These are phyloP conservation scores for Pseudoneurospora amorphoporcata DNA, from an alignment of 495 filamentous ascomycete genomes.

Conservation along the genomic window DNA sequence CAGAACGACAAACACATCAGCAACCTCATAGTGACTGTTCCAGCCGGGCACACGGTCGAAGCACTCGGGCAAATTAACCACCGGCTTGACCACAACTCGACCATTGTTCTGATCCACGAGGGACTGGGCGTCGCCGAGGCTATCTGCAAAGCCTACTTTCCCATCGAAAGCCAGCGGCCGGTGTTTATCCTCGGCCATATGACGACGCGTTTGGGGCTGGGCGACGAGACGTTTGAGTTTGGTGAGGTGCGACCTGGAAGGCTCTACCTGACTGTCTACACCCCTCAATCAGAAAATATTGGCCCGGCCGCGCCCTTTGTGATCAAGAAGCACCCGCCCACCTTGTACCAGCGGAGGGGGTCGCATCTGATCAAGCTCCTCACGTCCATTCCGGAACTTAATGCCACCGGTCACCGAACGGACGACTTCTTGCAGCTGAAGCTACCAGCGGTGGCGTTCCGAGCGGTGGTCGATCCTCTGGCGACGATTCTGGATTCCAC, in stretches of 20 bases:
- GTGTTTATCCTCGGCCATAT: constrained; percentile 66
- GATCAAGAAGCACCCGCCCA: constrained; percentile 13
- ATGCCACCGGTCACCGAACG: constrained; percentile 16
- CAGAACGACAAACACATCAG: constrained; percentile 43
- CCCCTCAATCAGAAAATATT: not conserved
- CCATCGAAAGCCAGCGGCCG: constrained; percentile 51
- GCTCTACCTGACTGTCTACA: constrained; percentile 16
- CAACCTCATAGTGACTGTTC: constrained; percentile 65
- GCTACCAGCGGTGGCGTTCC: constrained; percentile 66
- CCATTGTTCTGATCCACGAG: constrained; percentile 71
- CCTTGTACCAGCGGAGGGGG: constrained; percentile 13
- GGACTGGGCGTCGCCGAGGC: constrained; percentile 74
- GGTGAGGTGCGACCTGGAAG: constrained; percentile 43
- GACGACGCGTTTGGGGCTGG: constrained; percentile 45
- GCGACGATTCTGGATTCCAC: constrained; percentile 61
- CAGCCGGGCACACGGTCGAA: constrained; percentile 43
- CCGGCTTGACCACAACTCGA: constrained; percentile 60
- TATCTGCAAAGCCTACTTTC: constrained; percentile 58
- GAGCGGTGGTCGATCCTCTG: constrained; percentile 66
- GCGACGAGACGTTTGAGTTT: constrained; percentile 45
- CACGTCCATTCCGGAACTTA: constrained; percentile 17
- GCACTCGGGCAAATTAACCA: constrained; percentile 50
- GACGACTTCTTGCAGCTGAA: constrained; percentile 31
- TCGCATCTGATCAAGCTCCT: constrained; percentile 22
- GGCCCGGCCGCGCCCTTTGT: not conserved